A percentile compares a stretch with the other conserved stretches of the same genome.
Evolutionary conservation across 306 rosid species (phyloP).

Genomic region (Vicia sativa): DNA sequence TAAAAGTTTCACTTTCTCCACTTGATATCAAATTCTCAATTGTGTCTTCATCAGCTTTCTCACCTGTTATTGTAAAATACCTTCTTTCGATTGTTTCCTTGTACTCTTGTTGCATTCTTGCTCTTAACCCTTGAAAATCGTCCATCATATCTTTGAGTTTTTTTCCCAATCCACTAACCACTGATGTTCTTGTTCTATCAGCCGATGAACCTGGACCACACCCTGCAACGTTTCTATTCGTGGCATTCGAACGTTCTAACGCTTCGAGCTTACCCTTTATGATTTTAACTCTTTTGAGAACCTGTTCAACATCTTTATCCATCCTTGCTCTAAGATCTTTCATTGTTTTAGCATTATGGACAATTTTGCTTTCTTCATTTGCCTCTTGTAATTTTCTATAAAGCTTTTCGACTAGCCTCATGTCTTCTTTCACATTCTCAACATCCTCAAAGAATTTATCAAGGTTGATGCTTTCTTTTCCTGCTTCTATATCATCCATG

Average conservation of each 20-base stretch:
- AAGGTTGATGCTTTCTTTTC: constrained; percentile 66
- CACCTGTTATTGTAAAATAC: constrained; percentile 91
- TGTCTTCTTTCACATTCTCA: constrained; percentile 85
- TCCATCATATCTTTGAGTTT: constrained; percentile 84
- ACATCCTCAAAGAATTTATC: constrained; percentile 91
- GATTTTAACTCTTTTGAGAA: constrained; percentile 66
- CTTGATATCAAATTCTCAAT: constrained; percentile 88
- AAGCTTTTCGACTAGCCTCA: constrained; percentile 69
- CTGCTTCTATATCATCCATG: constrained; percentile 66
- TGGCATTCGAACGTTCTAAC: constrained; percentile 71
- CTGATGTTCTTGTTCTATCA: constrained; percentile 85
- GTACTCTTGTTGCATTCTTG: constrained; percentile 70
- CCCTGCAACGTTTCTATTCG: constrained; percentile 69
- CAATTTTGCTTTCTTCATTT: constrained; percentile 77
- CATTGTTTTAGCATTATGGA: constrained; percentile 82
- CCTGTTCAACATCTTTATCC: constrained; percentile 79
- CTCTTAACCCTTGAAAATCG: constrained; percentile 77
- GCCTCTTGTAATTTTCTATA: constrained; percentile 73
- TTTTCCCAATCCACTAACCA: constrained; percentile 86
- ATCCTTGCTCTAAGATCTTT: constrained; percentile 66
- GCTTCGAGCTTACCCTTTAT: constrained; percentile 83
- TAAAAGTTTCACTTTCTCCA: constrained; percentile 86
- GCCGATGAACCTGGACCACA: constrained; percentile 96
- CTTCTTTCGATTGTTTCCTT: constrained; percentile 92
- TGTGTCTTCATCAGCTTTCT: constrained; percentile 81